Base-by-base conservation (phyloP, 2,329 filamentous ascomycete genomes). In the Rutstroemia sp. region DNA sequence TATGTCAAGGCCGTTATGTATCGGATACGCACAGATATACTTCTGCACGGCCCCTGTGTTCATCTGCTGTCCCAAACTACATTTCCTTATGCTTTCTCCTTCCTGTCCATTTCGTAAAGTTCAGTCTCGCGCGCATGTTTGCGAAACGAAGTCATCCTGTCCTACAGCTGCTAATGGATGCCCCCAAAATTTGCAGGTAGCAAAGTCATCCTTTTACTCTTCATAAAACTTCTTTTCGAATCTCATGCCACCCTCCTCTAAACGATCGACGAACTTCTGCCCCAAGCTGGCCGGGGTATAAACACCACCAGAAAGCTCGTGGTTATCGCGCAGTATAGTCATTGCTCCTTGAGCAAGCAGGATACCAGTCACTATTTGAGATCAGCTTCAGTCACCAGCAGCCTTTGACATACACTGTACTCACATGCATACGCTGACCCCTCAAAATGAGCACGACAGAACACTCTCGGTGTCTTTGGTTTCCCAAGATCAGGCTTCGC, bases 251-350 rank as follows among this genome's bases (percentile, higher is more conserved):
- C 46, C 41, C 37, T 76, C 74, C 38, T 79, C 73, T 42, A 89
- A 65, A 14, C 84, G 76, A 65, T 89, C 81, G 58, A 90, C 73
- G 65, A 82, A 87, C 9, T 76, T 73, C 62, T 86, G 82, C 1
- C 88, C 88, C 2, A 92, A 72, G 54, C 81, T 87, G 0, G 87
- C 85, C 0, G 88, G 83, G 1, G 88, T 92, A 60, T 88, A 81
- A 23, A 89, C 73, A 2, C 87, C 88, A 17, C 87, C 87, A 1
- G 75, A 76, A 12, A 89, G 72, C 48, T 77, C 73, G 41, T 66
- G 70, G 14, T 83, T 77, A 41, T 87, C 84, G 57, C 86, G 76
- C 16, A 90, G 72, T 34, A 92, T 73, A 0, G 83, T 82, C 41
- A 80, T 72, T 4, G 86, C 87, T 12, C 79, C 87, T 64, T 89